Evolutionary conservation across 306 rosid species (phyloP), one percentile per base, ranked within the genome.

Genomic region (Crotalaria pallida): DNA sequence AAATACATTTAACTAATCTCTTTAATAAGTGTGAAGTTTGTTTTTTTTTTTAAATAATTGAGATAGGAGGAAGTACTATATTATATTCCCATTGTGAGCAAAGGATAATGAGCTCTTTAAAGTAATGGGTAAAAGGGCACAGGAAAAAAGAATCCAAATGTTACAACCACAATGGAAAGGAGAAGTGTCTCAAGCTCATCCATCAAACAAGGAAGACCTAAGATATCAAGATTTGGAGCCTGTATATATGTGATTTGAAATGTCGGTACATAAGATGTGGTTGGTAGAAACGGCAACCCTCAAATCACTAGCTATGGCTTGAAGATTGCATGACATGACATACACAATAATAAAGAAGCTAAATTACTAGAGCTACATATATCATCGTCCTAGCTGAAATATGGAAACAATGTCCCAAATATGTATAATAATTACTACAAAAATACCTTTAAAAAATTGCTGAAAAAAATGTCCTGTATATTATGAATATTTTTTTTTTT

Each of bases 201-300:
- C 63, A 65, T 56, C 57, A 69, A 74, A 62, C 12, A 17, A 22
- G 48, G 63, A 65, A 33, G 49, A 31, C 34, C 70, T 49, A 21
- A 27, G 69, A 52, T 29, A 40, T 61, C 11, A 59, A 3, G 26
- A 31, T 47, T 58, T 16, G 69, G 50, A 12, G 45, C 33, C 33
- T 41, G 45, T 18, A 27, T 45, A 12, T 57, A 67, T 56, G 3
- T 70, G 84, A 65, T 65, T 64, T 81, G 81, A 76, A 76, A 81
- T 70, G 63, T 49, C 62, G 16, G 72, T 22, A 38, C 53, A 17
- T 38, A 55, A 69, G 76, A 47, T 36, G 67, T 59, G 60, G 81
- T 58, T 72, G 81, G 73, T 65, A 66, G 67, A 66, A 76, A 72
- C 63, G 24, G 38, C 72, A 70, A 71, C 78, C 75, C 72, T 76